Base-by-base conservation (phyloP, 495 filamentous ascomycete genomes). In the Penicillium crystallinum region DNA sequence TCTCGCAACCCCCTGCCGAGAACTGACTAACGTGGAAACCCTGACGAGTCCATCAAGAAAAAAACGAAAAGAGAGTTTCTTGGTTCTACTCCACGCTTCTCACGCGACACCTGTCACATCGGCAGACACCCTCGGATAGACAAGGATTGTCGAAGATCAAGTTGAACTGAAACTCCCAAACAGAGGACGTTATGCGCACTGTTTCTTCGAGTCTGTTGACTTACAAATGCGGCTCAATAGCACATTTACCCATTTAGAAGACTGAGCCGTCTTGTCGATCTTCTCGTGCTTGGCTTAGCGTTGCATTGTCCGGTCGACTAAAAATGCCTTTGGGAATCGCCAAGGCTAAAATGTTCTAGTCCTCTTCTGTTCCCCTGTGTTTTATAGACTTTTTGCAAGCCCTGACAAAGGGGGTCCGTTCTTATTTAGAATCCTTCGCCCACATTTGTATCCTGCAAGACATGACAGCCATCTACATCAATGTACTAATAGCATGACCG, bases 401-500 rank as follows among this genome's bases (percentile, higher is more conserved):
- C 48, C 19, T 25, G 48, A 35, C 19, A 42, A n/a, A 38, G 36
- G 19, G 23, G 3, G 4, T 8, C 23, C 9, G 7, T 34, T 23
- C 10, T 50, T 48, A 38, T 45, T 35, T 36, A 48, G 39, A 42
- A 42, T 42, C 37, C 48, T 34, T 50, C 29, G n/a, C 37, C 48
- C 48, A 50, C 48, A 50, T 18, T 27, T 29, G 4, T 14, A 19
- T 12, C 25, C 27, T 23, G 10, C 21, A 4, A 12, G 21, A 15
- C 21, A 47, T 47, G 46, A 37, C 22, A 21, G 17, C 10, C 31
- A 6, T 34, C 9, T 22, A 33, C 0, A 34, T 34, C 17, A n/a
- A 35, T 46, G 44, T 37, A 34, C 19, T 33, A 33, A 18, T 29
- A 56, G 23, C 1, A 57, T 58, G 58, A 47, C 52, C 6, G 59